phyloP scores from a whole-genome alignment of 768 basidiomycete species.

The Naganishia antarctica region DNA sequence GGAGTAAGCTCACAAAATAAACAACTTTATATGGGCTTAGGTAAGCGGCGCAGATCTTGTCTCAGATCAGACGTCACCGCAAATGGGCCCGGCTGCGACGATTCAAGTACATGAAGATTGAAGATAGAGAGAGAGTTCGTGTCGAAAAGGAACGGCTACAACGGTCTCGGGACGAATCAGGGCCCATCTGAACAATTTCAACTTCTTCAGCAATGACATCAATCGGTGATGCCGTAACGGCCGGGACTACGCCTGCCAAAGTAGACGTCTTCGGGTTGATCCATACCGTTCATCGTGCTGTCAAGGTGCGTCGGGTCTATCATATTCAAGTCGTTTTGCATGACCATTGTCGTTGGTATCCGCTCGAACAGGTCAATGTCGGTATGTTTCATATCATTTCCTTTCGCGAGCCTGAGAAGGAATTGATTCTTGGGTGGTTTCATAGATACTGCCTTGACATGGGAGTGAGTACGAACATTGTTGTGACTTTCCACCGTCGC shows the following conservation, averaged over 20 bases:
- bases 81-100: too few species aligned
- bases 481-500: too few species aligned
- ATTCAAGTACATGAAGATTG: too few species aligned
- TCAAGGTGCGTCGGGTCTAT: conserved; percentile 17
- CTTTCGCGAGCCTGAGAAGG: conserved; percentile 21
- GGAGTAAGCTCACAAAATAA: background rate
- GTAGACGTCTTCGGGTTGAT: conserved; percentile 38
- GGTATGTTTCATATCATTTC: conserved; percentile 10
- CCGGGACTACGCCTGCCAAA: background rate
- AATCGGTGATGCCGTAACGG: background rate
- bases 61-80: too few species aligned
- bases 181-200: background rate
- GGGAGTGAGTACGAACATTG: conserved; percentile 34
- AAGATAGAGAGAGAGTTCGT: too few species aligned
- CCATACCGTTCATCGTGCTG: conserved; percentile 39
- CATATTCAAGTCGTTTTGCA: too few species aligned
- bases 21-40: background rate
- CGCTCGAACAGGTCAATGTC: conserved; percentile 16
- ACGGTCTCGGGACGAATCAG: background rate
- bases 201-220: background rate
- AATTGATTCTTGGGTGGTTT: background rate
- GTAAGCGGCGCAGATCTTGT: background rate
- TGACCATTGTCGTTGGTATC: too few species aligned
- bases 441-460: conserved; percentile 43
- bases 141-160: background rate